Evolutionary conservation across 371 early-diverging fungal genomes (phyloP).

Genomic region (Actinomortierella wolfii): DNA sequence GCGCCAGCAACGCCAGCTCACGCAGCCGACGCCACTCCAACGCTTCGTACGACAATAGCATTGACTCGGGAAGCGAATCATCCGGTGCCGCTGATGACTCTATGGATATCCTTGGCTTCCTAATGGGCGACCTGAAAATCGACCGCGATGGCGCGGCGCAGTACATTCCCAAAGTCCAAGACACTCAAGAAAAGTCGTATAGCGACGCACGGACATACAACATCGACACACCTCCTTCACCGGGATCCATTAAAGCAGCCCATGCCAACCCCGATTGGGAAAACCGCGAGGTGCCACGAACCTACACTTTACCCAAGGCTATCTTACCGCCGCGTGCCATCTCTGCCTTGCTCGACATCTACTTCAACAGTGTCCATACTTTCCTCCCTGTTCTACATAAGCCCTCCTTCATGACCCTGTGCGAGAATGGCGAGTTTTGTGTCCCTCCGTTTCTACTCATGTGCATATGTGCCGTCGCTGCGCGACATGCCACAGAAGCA

Average conservation of each 20-base stretch:
- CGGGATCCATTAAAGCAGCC: constrained; percentile 7
- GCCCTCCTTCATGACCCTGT: constrained; percentile 36
- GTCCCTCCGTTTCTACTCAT: constrained; percentile 42
- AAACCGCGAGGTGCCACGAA: constrained; percentile 13
- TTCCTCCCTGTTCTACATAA: constrained; percentile 46
- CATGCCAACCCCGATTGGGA: constrained; percentile 28
- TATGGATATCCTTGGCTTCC: constrained; percentile 21
- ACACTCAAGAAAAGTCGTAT: constrained; percentile 32
- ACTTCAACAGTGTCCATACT: constrained; percentile 46
- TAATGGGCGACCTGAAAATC: constrained; percentile 35
- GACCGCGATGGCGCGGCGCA: constrained; percentile 35
- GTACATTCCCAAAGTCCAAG: constrained; percentile 26
- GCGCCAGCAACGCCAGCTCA: constrained; percentile 21
- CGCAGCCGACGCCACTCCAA: constrained; percentile 8
- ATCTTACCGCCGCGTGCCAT: constrained; percentile 38
- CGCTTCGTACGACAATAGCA: constrained; percentile 5
- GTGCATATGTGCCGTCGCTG: constrained; percentile 45
- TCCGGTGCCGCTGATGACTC: constrained; percentile 27
- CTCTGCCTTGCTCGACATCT: constrained; percentile 34
- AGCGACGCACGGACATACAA: constrained; percentile 25
- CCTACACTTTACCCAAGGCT: constrained; percentile 30
- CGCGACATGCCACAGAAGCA: constrained; percentile 42
- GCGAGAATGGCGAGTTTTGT: constrained; percentile 29
- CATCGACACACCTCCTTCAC: constrained; percentile 10
- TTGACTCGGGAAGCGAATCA: constrained; percentile 11